These are phyloP conservation scores for Podospora pseudocomata DNA, from an alignment of 495 filamentous ascomycete species.

Conservation along the genomic window DNA sequence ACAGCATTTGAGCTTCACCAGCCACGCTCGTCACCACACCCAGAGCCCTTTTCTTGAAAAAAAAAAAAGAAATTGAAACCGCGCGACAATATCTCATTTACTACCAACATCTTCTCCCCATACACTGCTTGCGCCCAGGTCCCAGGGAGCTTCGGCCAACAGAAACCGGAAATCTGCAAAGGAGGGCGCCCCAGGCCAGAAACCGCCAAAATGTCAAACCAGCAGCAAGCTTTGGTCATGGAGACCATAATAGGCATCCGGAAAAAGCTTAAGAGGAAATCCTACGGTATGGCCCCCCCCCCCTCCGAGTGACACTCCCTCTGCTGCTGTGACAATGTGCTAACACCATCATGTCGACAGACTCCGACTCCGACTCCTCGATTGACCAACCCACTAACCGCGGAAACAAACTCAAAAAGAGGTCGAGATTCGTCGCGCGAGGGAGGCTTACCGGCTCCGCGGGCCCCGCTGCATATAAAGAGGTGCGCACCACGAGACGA, in stretches of 20 bases:
- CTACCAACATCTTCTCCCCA: background rate
- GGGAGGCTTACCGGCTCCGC: constrained; percentile 66
- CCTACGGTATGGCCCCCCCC: constrained; percentile 26
- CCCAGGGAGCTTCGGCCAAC: background rate
- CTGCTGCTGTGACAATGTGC: background rate
- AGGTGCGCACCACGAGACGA: constrained; percentile 50
- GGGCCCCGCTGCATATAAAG: constrained; percentile 77
- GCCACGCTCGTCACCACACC: background rate
- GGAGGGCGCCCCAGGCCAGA: background rate
- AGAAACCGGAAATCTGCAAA: background rate
- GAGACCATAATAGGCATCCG: constrained; percentile 29
- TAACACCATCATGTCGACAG: constrained; percentile 40
- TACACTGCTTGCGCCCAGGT: background rate
- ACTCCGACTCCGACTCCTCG: constrained; percentile 80
- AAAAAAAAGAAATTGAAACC: background rate
- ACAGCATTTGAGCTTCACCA: constrained; percentile 1
- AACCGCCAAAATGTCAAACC: constrained; percentile 27
- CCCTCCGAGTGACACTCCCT: background rate
- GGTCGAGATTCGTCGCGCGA: constrained; percentile 73
- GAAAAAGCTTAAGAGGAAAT: constrained; percentile 29
- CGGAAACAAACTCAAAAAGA: constrained; percentile 84
- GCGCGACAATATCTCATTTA: background rate
- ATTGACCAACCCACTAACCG: constrained; percentile 80
- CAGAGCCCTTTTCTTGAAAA: background rate
- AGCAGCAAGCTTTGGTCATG: constrained; percentile 32